These are phyloP conservation scores for Aureococcus anophagefferens DNA, from an alignment of 108 stramenopile genomes.

Conservation along the genomic window DNA sequence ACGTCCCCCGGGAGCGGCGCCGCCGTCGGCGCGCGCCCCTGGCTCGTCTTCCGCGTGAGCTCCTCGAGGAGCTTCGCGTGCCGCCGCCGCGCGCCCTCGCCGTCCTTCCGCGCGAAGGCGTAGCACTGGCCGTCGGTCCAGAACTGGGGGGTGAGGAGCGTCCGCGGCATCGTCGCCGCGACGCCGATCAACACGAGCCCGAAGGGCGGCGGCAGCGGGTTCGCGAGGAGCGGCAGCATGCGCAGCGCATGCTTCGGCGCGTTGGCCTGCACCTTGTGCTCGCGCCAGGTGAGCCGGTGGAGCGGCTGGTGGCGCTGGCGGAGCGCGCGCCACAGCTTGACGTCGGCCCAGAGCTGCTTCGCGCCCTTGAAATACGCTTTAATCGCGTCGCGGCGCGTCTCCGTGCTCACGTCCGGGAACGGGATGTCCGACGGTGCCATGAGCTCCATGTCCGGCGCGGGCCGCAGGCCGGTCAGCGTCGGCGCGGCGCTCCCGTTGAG, in stretches of 20 bases:
- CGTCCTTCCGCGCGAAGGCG: neutral
- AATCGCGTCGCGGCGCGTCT: no score
- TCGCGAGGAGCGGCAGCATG: neutral
- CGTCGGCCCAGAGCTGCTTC: no score
- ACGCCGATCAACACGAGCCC: neutral
- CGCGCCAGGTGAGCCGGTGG: neutral
- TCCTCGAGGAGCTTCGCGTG: neutral
- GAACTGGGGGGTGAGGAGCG: neutral
- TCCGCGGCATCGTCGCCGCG: neutral
- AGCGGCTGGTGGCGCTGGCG: no score
- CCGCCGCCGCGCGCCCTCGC: neutral
- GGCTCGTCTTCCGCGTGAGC: neutral
- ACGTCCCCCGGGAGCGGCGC: no score
- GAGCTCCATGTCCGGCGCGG: no score
- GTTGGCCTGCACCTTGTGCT: neutral
- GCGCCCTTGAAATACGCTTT: no score
- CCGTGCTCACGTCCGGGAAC: no score
- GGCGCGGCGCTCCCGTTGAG: no score
- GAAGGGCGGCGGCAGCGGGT: conserved; percentile 1
- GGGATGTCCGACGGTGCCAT: no score
- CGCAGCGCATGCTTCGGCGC: neutral
- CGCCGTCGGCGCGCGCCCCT: no score
- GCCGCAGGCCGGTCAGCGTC: no score
- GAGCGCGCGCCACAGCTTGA: no score
- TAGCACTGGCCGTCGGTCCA: neutral